Base-by-base conservation (phyloP, 163 green algal genomes). In the Chlamydomonas reinhardtii region DNA sequence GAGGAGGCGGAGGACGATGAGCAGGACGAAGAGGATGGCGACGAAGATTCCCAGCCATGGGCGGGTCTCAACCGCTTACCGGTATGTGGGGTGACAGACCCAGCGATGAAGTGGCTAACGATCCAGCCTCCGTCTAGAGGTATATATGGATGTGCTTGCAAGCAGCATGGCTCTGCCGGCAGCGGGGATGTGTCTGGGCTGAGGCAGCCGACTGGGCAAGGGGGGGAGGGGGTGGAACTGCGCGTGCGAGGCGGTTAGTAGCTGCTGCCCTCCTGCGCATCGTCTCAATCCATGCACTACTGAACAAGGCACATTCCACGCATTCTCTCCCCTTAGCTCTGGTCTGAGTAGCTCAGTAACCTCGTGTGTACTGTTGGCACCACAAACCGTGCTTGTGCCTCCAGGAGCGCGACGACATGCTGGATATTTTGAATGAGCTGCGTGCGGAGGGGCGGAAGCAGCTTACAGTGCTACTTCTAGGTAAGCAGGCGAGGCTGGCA, bases 401-500 rank as follows among this genome's bases (percentile, higher is more conserved):
- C 11, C 68, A 84, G 77, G 77, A 84, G 43, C 52, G 24, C 4
- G n/a, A 34, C 1, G 77, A 76, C 19, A 5, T 84, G 5, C 31
- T 69, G 0, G 76, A 88, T 29, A 43, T 91, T 0, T 65, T 94
- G 2, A 39, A 73, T 4, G 88, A 92, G 61, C 22, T 93, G 25
- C 70, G 66, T 31, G 78, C 39, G 0, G 81, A 82, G 19, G 88
- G 88, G 19, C 69, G 83, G 37, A 92, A 90, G 81, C 88, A 93
- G 86, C 86, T 94, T 1, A 94, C 91, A 1, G 31, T 94, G 17
- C 77, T 94, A 74, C 80, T 94, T 39, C 88, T 94, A 73, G 91
- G 91, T 89, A 39, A 0, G 73, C 35, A 0, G 74, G n/a, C 6
- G 5, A 12, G 1, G 37, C 9, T 17, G 2, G 37, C 24, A n/a